Evolutionary conservation across 75 land plant species (phyloP).

Genomic region (Picea glauca): DNA sequence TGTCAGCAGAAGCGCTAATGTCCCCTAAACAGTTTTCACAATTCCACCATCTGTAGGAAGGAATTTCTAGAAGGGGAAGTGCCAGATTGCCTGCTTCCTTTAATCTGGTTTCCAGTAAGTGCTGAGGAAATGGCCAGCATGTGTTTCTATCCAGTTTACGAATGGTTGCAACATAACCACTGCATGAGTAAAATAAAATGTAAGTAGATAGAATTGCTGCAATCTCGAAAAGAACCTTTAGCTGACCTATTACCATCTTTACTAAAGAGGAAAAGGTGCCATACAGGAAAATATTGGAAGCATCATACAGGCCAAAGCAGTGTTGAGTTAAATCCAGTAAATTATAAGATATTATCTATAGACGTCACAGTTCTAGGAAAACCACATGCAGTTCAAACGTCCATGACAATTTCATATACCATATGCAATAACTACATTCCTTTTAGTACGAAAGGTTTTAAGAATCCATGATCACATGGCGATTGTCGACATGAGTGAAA

Average conservation of each 20-base stretch:
- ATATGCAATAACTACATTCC: not conserved
- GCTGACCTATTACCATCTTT: not conserved
- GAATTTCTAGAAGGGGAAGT: constrained; percentile 5
- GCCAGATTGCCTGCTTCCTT: not conserved
- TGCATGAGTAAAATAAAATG: not conserved
- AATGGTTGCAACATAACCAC: constrained; percentile 3
- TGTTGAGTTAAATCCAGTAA: not conserved
- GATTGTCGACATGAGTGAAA: not conserved
- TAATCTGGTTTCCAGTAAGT: constrained; percentile 1
- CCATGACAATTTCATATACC: not conserved
- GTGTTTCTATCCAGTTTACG: not conserved
- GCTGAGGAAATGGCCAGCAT: constrained; percentile 14
- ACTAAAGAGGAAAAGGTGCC: not conserved
- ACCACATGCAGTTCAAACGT: not conserved
- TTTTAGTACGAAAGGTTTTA: not conserved
- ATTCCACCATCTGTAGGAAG: constrained; percentile 5
- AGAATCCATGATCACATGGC: not conserved
- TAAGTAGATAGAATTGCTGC: not conserved
- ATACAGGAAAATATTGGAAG: not conserved
- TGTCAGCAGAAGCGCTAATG: not conserved
- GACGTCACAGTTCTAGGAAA: not conserved
- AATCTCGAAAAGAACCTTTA: not conserved
- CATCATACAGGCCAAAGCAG: not conserved
- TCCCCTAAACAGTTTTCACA: constrained; percentile 3
- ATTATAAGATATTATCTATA: not conserved